Evolutionary conservation across 2,329 filamentous ascomycete genomes (phyloP), one percentile per base, ranked within the genome.

Genomic region (Ophidiomyces ophidiicola): DNA sequence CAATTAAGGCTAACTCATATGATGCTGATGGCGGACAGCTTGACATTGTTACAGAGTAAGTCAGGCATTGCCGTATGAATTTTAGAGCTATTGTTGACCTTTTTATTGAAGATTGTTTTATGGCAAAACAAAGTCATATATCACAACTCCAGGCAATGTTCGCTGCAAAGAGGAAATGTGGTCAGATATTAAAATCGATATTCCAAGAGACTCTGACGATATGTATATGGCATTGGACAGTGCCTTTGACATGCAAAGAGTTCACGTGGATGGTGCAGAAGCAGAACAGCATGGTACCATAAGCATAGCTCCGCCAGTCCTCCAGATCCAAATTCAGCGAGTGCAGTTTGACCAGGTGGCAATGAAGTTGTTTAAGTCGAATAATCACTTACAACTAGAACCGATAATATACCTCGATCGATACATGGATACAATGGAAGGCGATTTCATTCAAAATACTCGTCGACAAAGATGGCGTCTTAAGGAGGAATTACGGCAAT

Each of bases 321-420:
- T 96, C 12, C 87, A 94, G 52, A 77, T 98, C 31, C 82, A 86
- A 48, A 83, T 98, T 21, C 85, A 93, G 54, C 78, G 90, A 4
- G 79, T 82, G 3, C 78, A 80, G 43, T 84, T 77, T 36, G 78
- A 84, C 47, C 70, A 72, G 5, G 70, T 70, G 30, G 68, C 64
- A 40, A 71, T 70, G 41, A 64, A 66, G 15, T 69, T 74, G 2
- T 72, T 68, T 52, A 93, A 93, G 54, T 85, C 86, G 19, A 76
- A 76, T 39, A 78, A 86, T 44, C 76, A 82, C 7, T 73, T 98
- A 8, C 70, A 76, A 14, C 75, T 98, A n/a, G 78, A 80, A 3
- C 80, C 90, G 48, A 78, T 72, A 1, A 70, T 98, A 8, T 93
- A 83, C 54, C 68, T 98, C 38, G 90, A 96, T 59, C 75, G 87